Evolutionary conservation across 2,329 filamentous ascomycete species (phyloP).

Genomic region (Chaetomiaceae sp.): DNA sequence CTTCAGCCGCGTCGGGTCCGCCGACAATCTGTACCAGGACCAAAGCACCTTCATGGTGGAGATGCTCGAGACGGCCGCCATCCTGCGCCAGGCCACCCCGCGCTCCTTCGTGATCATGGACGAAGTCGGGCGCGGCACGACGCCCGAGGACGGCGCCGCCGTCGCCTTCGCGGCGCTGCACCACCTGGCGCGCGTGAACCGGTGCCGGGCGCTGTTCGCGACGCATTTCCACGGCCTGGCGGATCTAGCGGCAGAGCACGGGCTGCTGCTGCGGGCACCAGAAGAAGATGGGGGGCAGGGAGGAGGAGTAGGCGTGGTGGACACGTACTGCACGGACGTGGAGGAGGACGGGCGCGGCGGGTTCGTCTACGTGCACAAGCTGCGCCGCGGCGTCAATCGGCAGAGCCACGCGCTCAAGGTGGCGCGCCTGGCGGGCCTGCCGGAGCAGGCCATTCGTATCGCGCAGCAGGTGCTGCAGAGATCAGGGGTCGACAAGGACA

Average conservation of each 20-base stretch:
- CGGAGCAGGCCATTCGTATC: slow-evolving; percentile 62
- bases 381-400: slow-evolving; percentile 76
- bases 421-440: slow-evolving; percentile 78
- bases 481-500: slow-evolving; percentile 9
- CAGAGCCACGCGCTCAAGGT: slow-evolving; percentile 91
- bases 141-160: slow-evolving; percentile 83
- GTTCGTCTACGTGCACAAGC: slow-evolving; percentile 80
- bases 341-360: slow-evolving; percentile 62
- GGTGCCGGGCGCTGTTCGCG: slow-evolving; percentile 78
- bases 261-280: slow-evolving; percentile 34
- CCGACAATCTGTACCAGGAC: slow-evolving; percentile 88
- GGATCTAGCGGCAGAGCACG: slow-evolving; percentile 60
- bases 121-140: slow-evolving; percentile 91
- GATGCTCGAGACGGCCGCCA: slow-evolving; percentile 93
- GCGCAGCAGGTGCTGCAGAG: slow-evolving; percentile 53
- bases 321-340: slow-evolving; percentile 84
- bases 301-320: slow-evolving; percentile 43
- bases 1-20: slow-evolving; percentile 87
- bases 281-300: too few relatives aligned
- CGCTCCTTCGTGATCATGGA: slow-evolving; percentile 96
- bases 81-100: slow-evolving; percentile 76
- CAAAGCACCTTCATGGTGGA: slow-evolving; percentile 99
- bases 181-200: slow-evolving; percentile 72
- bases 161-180: slow-evolving; percentile 84
- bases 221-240: slow-evolving; percentile 88